Evolutionary conservation across 768 basidiomycete species (phyloP).

Genomic region (Sistotremastrum suecicum): DNA sequence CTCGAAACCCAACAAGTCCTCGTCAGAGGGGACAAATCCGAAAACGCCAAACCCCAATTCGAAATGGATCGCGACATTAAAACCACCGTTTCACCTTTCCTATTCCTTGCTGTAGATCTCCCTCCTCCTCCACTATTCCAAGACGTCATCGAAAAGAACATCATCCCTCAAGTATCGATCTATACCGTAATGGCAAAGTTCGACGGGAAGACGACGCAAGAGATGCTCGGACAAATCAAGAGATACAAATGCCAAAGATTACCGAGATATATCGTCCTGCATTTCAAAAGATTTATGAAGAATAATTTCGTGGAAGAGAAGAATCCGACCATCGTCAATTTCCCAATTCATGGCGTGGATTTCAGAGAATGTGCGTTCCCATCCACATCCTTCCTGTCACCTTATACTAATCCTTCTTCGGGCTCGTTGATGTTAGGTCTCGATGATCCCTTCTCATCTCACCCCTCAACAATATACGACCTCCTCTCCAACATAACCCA

Average conservation of each 20-base stretch:
- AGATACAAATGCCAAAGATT: conserved; percentile 82
- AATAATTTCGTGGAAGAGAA: conserved; percentile 97
- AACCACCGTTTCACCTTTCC: conserved; percentile 72
- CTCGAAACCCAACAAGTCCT: conserved; percentile 90
- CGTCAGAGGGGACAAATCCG: conserved; percentile 62
- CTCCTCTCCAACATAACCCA: conserved; percentile 92
- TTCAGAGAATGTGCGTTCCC: conserved; percentile 71
- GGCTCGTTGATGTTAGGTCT: conserved; percentile 41
- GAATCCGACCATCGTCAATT: conserved; percentile 97
- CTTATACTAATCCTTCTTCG: conserved; percentile 2
- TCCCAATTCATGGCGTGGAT: conserved; percentile 86
- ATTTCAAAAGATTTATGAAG: conserved; percentile 94
- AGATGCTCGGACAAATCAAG: conserved; percentile 71
- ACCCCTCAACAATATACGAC: conserved; percentile 70
- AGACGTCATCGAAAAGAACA: conserved; percentile 92
- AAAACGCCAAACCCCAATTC: conserved; percentile 75
- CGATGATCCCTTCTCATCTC: conserved; percentile 40
- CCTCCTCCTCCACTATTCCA: conserved; percentile 98
- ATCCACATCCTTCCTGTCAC: conserved; percentile 10
- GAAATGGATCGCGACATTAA: conserved; percentile 94
- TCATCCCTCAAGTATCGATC: conserved; percentile 94
- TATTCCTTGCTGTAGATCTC: conserved; percentile 91
- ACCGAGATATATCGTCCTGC: conserved; percentile 85
- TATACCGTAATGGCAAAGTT: conserved; percentile 86
- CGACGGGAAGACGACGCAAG: conserved; percentile 84